Evolutionary conservation across 116 monocot species (phyloP), one percentile per base, ranked within the genome.

Genomic region (Trichopus zeylanicus): DNA sequence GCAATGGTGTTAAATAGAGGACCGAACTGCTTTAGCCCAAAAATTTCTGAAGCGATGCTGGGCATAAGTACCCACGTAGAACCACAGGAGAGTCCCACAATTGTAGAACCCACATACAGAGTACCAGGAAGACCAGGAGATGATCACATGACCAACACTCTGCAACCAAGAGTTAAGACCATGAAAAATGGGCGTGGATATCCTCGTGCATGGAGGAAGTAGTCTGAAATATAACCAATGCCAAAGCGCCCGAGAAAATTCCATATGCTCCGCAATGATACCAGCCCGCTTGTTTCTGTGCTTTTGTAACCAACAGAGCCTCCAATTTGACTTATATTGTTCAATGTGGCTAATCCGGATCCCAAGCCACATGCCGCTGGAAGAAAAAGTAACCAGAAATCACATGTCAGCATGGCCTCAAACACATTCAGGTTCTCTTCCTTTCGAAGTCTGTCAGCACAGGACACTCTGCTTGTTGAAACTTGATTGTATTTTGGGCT

Each of bases 311-410:
- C 74, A 5, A 92, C 71, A 26, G 84, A 80, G 51, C 48, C 64
- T 9, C 92, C 84, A 10, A 92, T 87, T 38, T 92, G 92, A 47
- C 81, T 78, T 26, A 84, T 78, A 48, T 87, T 92, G 56, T 92
- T 92, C 9, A 87, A 75, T 1, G 92, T 92, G 0, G 92, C 92
- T 55, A 92, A 48, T 20, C 92, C 87, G 49, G 92, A 87, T 19
- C 87, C 91, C 83, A 92, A 73, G 0, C 87, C 87, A 48, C 87
- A 92, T 15, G 87, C 70, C 84, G 87, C 84, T 22, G 77, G 70
- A 8, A 84, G 7, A 63, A 92, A 92, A 10, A 92, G 61, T 51
- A 92, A 38, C 92, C 92, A 92, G 74, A 92, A 92, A 31, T 87
- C 46, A 15, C 48, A 7, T 26, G 79, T 76, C 52, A 37, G 5